Evolutionary conservation across 1,284 basidiomycete genomes (phyloP), one percentile per base, ranked within the genome.

Genomic region (Trichosporon faecale): DNA sequence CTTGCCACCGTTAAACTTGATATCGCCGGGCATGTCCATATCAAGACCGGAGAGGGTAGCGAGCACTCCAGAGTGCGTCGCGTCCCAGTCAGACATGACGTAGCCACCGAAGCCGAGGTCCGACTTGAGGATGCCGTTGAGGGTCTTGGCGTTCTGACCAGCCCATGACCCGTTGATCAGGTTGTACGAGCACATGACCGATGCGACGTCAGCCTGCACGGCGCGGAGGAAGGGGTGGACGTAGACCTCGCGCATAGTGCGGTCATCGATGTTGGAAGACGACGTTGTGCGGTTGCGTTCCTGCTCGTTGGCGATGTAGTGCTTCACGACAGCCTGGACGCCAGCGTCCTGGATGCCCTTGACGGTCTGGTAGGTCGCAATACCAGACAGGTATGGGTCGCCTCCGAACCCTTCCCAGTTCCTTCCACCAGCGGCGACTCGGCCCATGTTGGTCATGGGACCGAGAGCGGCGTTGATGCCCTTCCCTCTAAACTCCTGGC

Each of bases 381-480:
- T 64, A 85, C 82, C 72, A 90, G 87, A 80, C 52, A 94, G 84
- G 84, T 89, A 94, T 0, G 92, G 91, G 72, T 82, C 80, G 31
- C 70, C 79, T 63, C 91, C 90, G 73, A 92, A 93, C 8, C 91
- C 91, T 85, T 95, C 92, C 91, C 91, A 95, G 80, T 92, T 93
- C 11, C 93, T 85, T 0, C 93, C 93, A 2, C 85, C 88, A 18
- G 87, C 87, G 5, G 89, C 87, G 0, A 85, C 85, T n/a, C 90
- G 86, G 67, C 85, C 86, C 66, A 90, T 79, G 68, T 84, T 83
- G 60, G 80, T 82, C 76, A 79, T 79, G 1, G 82, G 83, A 8
- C 89, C 89, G 8, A 91, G 84, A 8, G 87, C 87, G 69, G 91
- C 86, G 77, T 95, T 88, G 69, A 91, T 89, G 57, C 94, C 94